Percentiles rank a stretch among this genome's conserved stretches.
phyloP scores from a whole-genome alignment of 306 rosid species.

The Adenanthera pavonina region DNA sequence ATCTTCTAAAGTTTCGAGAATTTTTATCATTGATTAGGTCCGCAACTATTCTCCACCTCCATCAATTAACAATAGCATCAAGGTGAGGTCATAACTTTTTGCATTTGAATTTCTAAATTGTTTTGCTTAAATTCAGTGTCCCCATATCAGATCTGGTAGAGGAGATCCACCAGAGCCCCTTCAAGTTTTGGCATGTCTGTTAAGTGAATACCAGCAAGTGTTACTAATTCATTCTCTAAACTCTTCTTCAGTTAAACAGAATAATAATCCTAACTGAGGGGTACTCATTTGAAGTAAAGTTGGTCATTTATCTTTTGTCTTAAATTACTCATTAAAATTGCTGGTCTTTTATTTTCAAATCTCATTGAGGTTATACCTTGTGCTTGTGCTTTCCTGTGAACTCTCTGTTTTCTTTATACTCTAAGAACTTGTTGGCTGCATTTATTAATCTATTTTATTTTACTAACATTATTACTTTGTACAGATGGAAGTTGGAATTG shows the following conservation, averaged over 20 bases:
- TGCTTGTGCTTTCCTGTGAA: conserved; percentile 33
- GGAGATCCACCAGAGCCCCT: background rate
- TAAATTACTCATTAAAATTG: background rate
- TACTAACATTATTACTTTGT: conserved; percentile 34
- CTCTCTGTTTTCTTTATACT: background rate
- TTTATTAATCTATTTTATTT: conserved; percentile 35
- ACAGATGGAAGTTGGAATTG: conserved; percentile 99
- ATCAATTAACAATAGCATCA: conserved; percentile 90
- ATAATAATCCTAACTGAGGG: background rate
- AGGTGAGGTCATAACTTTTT: conserved; percentile 64
- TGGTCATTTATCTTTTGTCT: conserved; percentile 7
- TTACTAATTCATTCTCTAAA: background rate
- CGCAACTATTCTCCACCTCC: conserved; percentile 91
- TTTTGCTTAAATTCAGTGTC: conserved; percentile 21
- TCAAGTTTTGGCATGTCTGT: background rate
- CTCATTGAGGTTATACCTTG: conserved; percentile 31
- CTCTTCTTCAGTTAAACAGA: conserved; percentile 15
- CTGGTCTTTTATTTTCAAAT: conserved; percentile 13
- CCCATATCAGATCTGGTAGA: conserved; percentile 19
- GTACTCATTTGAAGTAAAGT: conserved; percentile 17
- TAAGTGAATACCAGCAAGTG: conserved; percentile 7
- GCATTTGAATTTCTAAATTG: conserved; percentile 23
- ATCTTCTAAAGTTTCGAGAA: conserved; percentile 15
- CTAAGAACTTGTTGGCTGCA: conserved; percentile 15
- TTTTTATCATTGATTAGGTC: conserved; percentile 64